Evolutionary conservation across 768 basidiomycete species (phyloP).

Genomic region (Tricholoma terreum): DNA sequence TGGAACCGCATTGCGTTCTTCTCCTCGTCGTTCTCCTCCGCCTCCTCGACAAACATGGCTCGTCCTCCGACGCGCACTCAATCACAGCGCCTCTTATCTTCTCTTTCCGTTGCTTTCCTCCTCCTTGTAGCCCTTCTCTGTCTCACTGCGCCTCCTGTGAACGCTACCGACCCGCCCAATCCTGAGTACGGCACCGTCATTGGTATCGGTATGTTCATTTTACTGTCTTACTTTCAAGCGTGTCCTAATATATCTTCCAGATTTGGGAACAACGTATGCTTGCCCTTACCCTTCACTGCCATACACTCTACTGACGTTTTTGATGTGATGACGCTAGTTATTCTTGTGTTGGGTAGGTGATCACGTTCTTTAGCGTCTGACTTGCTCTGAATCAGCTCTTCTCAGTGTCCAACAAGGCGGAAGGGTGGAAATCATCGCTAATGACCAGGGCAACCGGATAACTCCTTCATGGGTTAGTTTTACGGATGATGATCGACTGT

Average conservation of each 20-base stretch:
- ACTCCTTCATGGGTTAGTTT: constrained; percentile 87
- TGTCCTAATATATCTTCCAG: constrained; percentile 33
- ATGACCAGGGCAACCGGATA: constrained; percentile 88
- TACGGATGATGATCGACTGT: constrained; percentile 76
- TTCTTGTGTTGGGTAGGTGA: constrained; percentile 89
- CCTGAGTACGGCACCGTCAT: constrained; percentile 90
- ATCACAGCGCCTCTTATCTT: constrained; percentile 53
- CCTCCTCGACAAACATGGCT: constrained; percentile 33
- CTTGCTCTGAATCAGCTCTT: neutral
- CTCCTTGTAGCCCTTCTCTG: constrained; percentile 69
- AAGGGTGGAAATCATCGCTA: constrained; percentile 86
- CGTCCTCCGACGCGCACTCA: constrained; percentile 56
- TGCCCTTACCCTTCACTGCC: neutral
- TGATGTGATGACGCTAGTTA: constrained; percentile 50
- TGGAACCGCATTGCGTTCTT: constrained; percentile 24
- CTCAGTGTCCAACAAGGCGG: constrained; percentile 78
- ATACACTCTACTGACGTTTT: constrained; percentile 19
- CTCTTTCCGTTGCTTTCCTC: constrained; percentile 58
- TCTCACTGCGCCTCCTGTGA: constrained; percentile 60
- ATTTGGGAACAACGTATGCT: constrained; percentile 86
- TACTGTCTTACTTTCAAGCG: neutral
- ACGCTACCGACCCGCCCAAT: constrained; percentile 67
- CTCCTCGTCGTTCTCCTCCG: constrained; percentile 16
- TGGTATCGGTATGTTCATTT: constrained; percentile 70
- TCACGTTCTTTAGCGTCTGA: neutral